Evolutionary conservation across 495 filamentous ascomycete genomes (phyloP).

Genomic region (Penicillium canescens): DNA sequence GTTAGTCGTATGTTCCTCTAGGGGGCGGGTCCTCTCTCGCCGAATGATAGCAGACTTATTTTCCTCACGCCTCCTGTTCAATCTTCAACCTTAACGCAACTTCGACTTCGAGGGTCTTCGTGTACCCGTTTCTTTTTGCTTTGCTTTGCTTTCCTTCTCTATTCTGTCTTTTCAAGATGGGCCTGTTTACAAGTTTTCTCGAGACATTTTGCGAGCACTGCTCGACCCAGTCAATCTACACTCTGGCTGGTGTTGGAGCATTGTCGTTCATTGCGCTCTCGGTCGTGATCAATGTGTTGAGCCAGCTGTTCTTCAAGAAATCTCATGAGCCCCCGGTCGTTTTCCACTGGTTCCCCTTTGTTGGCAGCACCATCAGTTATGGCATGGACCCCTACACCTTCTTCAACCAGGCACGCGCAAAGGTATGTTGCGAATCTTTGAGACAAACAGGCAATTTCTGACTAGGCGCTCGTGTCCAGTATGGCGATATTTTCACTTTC

Average conservation of each 20-base stretch:
- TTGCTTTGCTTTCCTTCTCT: constrained; percentile 2
- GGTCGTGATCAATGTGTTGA: constrained; percentile 61
- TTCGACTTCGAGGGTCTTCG: constrained; percentile 4
- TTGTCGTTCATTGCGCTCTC: constrained; percentile 36
- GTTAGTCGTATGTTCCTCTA: neutral
- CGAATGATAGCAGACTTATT: constrained; percentile 31
- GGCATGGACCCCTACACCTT: constrained; percentile 66
- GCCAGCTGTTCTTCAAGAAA: constrained; percentile 70
- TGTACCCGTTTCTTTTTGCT: neutral
- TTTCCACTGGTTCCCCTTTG: constrained; percentile 63
- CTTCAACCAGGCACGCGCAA: constrained; percentile 55
- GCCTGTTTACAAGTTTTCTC: constrained; percentile 38
- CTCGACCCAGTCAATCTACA: constrained; percentile 37
- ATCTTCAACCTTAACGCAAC: constrained; percentile 16
- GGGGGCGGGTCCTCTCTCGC: constrained; percentile 20
- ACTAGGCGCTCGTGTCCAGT: constrained; percentile 32
- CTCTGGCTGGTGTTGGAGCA: constrained; percentile 25
- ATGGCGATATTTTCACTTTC: constrained; percentile 67
- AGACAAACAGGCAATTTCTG: constrained; percentile 9
- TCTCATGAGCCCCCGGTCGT: constrained; percentile 62
- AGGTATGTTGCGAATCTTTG: constrained; percentile 34
- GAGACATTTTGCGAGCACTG: constrained; percentile 40
- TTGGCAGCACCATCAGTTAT: constrained; percentile 64
- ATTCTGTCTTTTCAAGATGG: constrained; percentile 26
- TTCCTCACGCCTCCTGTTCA: constrained; percentile 9